These are phyloP conservation scores for Euphorbia lathyris DNA, from an alignment of 345 rosid genomes.

Conservation along the genomic window DNA sequence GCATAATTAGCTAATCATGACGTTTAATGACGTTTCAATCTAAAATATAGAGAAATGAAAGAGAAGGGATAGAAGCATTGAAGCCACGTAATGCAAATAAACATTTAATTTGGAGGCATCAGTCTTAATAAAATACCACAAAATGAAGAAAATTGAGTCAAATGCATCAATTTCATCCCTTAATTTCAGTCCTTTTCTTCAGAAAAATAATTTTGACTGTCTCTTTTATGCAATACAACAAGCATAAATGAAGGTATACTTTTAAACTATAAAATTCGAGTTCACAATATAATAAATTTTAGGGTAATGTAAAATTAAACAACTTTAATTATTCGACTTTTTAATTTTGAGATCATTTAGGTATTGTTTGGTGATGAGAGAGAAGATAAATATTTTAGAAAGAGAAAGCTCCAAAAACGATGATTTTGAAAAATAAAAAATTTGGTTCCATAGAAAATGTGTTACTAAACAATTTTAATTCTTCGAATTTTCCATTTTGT, in stretches of 20 bases:
- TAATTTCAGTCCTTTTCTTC: not conserved
- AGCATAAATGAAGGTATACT: not conserved
- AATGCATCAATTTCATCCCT: not conserved
- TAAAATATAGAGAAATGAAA: not conserved
- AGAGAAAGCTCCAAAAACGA: no score
- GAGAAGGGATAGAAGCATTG: not conserved
- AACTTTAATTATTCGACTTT: no score
- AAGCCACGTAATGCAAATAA: not conserved
- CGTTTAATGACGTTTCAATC: not conserved
- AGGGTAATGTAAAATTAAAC: no score
- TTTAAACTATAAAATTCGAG: no score
- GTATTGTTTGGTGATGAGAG: no score
- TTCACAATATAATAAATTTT: no score
- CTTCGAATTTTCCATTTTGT: no score
- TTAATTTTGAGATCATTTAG: no score
- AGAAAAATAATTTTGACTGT: not conserved
- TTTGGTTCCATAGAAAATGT: no score
- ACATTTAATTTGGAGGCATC: not conserved
- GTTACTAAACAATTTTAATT: no score
- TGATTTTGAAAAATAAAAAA: no score
- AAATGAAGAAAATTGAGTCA: not conserved
- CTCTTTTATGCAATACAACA: not conserved
- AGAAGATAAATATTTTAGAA: no score
- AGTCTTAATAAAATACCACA: not conserved
- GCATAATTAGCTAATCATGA: constrained; percentile 8